phyloP scores from a whole-genome alignment of 345 rosid species.

The Kandelia obovata region DNA sequence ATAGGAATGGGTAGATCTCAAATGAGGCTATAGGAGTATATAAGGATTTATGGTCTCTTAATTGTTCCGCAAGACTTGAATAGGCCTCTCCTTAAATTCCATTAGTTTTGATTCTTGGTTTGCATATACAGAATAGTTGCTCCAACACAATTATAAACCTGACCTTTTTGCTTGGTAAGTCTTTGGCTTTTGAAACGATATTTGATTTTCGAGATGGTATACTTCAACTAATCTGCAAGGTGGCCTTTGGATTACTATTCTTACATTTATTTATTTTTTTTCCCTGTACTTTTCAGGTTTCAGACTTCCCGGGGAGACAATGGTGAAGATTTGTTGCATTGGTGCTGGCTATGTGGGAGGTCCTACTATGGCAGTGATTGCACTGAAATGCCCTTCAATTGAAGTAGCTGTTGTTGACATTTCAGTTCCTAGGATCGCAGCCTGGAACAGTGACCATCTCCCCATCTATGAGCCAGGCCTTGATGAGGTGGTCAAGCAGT shows the following conservation, averaged over 20 bases:
- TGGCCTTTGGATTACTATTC: too few relatives aligned
- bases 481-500: slow-evolving; percentile 59
- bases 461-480: slow-evolving; percentile 76
- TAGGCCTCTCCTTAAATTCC: neutral
- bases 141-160: neutral
- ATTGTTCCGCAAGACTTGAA: neutral
- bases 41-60: slow-evolving; percentile 5
- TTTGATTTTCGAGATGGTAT: neutral
- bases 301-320: neutral
- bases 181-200: neutral
- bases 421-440: slow-evolving; percentile 52
- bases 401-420: slow-evolving; percentile 73
- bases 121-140: too few relatives aligned
- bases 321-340: slow-evolving; percentile 18
- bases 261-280: neutral
- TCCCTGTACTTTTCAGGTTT: slow-evolving; percentile 12
- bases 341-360: slow-evolving; percentile 21
- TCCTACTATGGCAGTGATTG: slow-evolving; percentile 58
- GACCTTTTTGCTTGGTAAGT: neutral
- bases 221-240: neutral
- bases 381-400: slow-evolving; percentile 56
- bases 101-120: neutral
- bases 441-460: slow-evolving; percentile 68
- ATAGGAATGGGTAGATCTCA: slow-evolving; percentile 8
- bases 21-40: slow-evolving; percentile 11